Base-by-base conservation (phyloP, 306 rosid genomes). In the Medicago ruthenica region DNA sequence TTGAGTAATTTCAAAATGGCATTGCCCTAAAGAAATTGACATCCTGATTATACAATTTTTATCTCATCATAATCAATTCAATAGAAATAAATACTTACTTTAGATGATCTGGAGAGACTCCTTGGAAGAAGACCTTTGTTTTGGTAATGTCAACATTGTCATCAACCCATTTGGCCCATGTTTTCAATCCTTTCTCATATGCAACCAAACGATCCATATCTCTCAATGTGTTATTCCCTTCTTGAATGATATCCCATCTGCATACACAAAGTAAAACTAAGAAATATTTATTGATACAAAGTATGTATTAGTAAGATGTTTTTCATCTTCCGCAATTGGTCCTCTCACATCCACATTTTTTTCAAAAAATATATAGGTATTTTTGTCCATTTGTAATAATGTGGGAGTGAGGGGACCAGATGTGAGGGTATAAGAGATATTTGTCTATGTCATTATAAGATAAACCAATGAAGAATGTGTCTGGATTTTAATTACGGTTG, bases 161-260 rank as follows among this genome's bases (percentile, higher is more conserved):
- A 66, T 89, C 85, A 15, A 91, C 77, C 98, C 98, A 93, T 34
- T 73, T 81, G 14, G 97, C 93, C 98, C 98, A 93, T 34, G 93
- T 93, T 1, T 62, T 85, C 67, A 93, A 13, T 58, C 60, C 98
- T 74, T 85, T 88, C 88, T 89, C 92, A 36, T 79, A 93, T 1
- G 88, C 96, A 44, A 77, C 87, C 81, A 93, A 71, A 1, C 98
- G 91, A 59, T 89, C 79, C 98, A 91, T 88, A 64, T 93, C 93
- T 66, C 37, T 87, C 31, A 75, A 64, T 1, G 21, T 70, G 0
- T 0, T 39, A 27, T 80, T 57, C 13, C 92, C 93, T 6, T 78
- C 88, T 78, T 83, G 77, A 78, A 91, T 76, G 15, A 76, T 81
- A 81, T 91, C 89, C 98, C 97, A 93, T 73, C 97, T 93, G 73